These are phyloP conservation scores for Diacronema lutheri DNA, from an alignment of 78 protist genomes.

Conservation along the genomic window DNA sequence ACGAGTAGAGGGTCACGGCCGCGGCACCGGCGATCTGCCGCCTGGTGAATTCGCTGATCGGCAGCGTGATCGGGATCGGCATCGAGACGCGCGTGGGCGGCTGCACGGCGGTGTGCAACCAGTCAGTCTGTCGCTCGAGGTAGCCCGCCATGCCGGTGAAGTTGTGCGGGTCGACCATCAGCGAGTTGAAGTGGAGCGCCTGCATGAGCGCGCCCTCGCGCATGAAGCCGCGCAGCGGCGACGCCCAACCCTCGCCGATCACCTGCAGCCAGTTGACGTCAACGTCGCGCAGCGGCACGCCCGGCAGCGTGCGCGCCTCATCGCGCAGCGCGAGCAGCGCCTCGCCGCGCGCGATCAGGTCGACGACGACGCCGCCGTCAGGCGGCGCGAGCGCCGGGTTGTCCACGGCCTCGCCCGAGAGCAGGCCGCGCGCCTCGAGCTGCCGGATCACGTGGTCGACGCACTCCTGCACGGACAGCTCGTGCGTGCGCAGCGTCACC, in stretches of 20 bases:
- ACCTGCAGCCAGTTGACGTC: conserved; percentile 48
- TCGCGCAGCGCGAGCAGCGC: not conserved
- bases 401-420: not conserved
- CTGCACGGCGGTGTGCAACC: not conserved
- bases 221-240: conserved; percentile 52
- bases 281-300: conserved; percentile 22
- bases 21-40: not conserved
- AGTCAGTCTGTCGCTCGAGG: not conserved
- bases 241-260: conserved; percentile 59
- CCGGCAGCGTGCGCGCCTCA: conserved; percentile 12
- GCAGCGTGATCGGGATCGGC: conserved; percentile 34
- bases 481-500: conserved; percentile 1
- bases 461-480: not conserved
- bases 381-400: not conserved
- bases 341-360: not conserved
- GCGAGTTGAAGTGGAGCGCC: conserved; percentile 49
- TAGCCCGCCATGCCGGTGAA: not conserved
- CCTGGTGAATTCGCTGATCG: conserved; percentile 7
- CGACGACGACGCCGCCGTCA: conserved; percentile 1
- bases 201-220: conserved; percentile 40
- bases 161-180: conserved; percentile 15
- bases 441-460: not conserved
- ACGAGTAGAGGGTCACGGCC: conserved; percentile 4
- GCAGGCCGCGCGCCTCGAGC: not conserved
- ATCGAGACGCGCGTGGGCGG: conserved; percentile 14